Evolutionary conservation across 805 yeast species (phyloP).

Genomic region (Candida tammaniensis): DNA sequence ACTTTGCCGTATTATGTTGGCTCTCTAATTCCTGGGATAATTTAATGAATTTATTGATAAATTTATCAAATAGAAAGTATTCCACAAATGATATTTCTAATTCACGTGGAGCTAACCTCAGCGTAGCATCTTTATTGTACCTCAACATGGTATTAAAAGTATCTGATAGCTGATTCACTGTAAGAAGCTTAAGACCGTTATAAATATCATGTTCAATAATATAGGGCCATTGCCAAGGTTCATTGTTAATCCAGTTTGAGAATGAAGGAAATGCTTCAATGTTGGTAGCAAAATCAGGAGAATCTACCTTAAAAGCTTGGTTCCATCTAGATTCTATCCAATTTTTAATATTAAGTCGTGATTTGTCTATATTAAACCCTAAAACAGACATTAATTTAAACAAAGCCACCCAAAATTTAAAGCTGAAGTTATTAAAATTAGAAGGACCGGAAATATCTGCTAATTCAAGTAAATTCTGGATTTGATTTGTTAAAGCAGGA

Average conservation of each 20-base stretch:
- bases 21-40: neutral
- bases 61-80: conserved; percentile 2
- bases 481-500: conserved; percentile 39
- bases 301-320: conserved; percentile 8
- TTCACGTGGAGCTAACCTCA: too few species aligned
- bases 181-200: too few species aligned
- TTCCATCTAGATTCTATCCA: conserved; percentile 56
- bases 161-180: too few species aligned
- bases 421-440: conserved; percentile 42
- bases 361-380: conserved; percentile 21
- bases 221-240: neutral
- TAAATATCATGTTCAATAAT: neutral
- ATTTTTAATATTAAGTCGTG: conserved; percentile 30
- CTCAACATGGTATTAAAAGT: too few species aligned
- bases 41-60: neutral
- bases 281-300: conserved; percentile 8
- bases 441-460: conserved; percentile 64
- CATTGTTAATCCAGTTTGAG: conserved; percentile 39
- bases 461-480: conserved; percentile 49
- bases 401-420: conserved; percentile 48
- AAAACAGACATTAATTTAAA: conserved; percentile 17
- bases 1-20: neutral
- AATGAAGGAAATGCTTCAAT: conserved; percentile 26
- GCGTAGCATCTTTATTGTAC: too few species aligned
- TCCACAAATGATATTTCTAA: neutral